Percentiles rank a stretch among this genome's conserved stretches.
Conservation (phyloP, 2,329 filamentous ascomycete species). For the Amauroascus verrucosus region DNA sequence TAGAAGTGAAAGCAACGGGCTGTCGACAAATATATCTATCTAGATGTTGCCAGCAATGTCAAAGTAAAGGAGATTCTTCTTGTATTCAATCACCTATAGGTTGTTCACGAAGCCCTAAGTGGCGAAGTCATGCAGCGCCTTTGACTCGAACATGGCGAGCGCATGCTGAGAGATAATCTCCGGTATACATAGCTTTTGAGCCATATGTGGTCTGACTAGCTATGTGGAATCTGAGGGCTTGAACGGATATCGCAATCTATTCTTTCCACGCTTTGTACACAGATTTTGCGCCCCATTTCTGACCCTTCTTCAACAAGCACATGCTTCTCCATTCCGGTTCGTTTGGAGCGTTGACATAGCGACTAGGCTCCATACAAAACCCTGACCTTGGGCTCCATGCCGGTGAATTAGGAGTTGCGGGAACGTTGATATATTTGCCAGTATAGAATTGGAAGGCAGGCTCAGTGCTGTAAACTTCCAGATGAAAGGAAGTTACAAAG, state of each 20-base stretch:
- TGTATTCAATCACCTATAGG: too few species aligned
- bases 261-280: constrained; percentile 80
- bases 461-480: constrained; percentile 84
- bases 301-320: constrained; percentile 72
- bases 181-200: too few species aligned
- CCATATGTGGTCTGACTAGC: too few species aligned
- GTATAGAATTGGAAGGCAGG: constrained; percentile 97
- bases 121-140: too few species aligned
- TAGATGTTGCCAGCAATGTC: too few species aligned
- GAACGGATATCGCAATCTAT: constrained; percentile 23
- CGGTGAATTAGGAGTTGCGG: constrained; percentile 48
- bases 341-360: constrained; percentile 83
- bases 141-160: too few species aligned
- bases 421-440: constrained; percentile 71
- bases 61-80: too few species aligned
- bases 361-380: constrained; percentile 85
- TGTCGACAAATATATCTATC: too few species aligned
- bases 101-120: too few species aligned
- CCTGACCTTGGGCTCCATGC: constrained; percentile 59
- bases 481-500: constrained; percentile 61
- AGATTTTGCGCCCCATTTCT: constrained; percentile 69
- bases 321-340: constrained; percentile 67
- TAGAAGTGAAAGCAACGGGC: too few species aligned
- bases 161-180: too few species aligned
- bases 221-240: too few species aligned